phyloP scores from a whole-genome alignment of 2,329 filamentous ascomycete species.

The Arachnomyces sp. region DNA sequence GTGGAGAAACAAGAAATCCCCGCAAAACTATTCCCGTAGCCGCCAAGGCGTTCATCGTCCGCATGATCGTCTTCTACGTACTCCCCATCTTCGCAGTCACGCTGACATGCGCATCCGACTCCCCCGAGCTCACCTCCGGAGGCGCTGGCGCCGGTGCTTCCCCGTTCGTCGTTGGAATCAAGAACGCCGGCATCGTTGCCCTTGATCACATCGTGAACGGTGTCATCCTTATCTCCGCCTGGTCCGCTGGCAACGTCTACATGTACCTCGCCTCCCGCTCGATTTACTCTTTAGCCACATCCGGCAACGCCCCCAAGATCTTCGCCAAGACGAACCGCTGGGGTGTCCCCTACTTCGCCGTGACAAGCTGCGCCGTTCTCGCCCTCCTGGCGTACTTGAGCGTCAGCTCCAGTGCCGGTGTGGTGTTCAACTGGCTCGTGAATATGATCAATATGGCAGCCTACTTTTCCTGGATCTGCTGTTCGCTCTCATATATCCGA shows the following conservation, averaged over 20 bases:
- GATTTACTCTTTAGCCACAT: slow-evolving; percentile 49
- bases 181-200: slow-evolving; percentile 45
- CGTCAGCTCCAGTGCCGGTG: slow-evolving; percentile 44
- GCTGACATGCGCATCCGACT: slow-evolving; percentile 36
- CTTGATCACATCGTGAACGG: slow-evolving; percentile 60
- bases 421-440: slow-evolving; percentile 60
- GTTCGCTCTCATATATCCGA: slow-evolving; percentile 45
- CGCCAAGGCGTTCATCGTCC: slow-evolving; percentile 45
- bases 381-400: slow-evolving; percentile 58
- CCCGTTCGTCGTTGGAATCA: slow-evolving; percentile 16
- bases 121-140: slow-evolving; percentile 38
- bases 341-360: slow-evolving; percentile 52
- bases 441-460: slow-evolving; percentile 43
- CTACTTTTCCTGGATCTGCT: slow-evolving; percentile 50
- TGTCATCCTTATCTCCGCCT: slow-evolving; percentile 59
- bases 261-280: slow-evolving; percentile 57
- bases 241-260: slow-evolving; percentile 62
- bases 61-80: slow-evolving; percentile 48
- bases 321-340: slow-evolving; percentile 43
- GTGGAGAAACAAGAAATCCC: slow-evolving; percentile 44
- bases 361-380: slow-evolving; percentile 44
- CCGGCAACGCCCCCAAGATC: slow-evolving; percentile 49
- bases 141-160: slow-evolving; percentile 38
- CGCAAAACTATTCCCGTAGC: slow-evolving; percentile 46
- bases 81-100: slow-evolving; percentile 45